phyloP scores from a whole-genome alignment of 306 rosid genomes.

The Castanea sativa region DNA sequence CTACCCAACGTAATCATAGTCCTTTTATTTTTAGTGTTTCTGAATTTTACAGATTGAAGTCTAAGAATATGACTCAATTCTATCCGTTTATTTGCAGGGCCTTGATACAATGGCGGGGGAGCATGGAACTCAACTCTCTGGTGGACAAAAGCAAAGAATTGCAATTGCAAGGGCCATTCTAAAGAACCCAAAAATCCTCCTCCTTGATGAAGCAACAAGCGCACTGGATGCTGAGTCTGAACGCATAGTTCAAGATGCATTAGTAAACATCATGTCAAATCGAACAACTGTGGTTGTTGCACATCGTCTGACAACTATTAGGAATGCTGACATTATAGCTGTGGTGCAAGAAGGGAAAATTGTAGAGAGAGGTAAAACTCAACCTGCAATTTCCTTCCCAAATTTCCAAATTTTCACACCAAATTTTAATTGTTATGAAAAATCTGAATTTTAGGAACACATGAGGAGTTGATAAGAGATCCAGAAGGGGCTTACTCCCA shows the following conservation, averaged over 20 bases:
- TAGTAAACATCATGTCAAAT: conserved; percentile 54
- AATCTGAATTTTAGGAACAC: conserved; percentile 53
- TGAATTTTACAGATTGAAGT: not conserved
- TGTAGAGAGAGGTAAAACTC: conserved; percentile 58
- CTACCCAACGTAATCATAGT: conserved; percentile 48
- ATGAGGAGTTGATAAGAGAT: conserved; percentile 53
- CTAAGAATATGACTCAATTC: not conserved
- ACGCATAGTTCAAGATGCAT: conserved; percentile 87
- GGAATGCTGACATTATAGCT: conserved; percentile 77
- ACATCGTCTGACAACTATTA: conserved; percentile 87
- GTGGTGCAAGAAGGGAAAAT: conserved; percentile 83
- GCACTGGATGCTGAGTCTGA: conserved; percentile 91
- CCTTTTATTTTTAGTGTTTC: not conserved
- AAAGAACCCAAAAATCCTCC: conserved; percentile 83
- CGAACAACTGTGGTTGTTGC: conserved; percentile 87
- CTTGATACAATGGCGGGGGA: conserved; percentile 80
- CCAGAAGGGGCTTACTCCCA: conserved; percentile 79
- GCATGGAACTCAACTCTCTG: conserved; percentile 89
- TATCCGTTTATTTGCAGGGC: conserved; percentile 43
- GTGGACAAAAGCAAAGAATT: conserved; percentile 96
- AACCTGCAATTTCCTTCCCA: conserved; percentile 1
- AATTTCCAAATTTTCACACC: not conserved
- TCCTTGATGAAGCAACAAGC: conserved; percentile 95
- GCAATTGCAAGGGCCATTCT: conserved; percentile 93
- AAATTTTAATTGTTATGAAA: not conserved